These are phyloP conservation scores for Umbellularia californica DNA, from an alignment of 164 flowering plant genomes.

Conservation along the genomic window DNA sequence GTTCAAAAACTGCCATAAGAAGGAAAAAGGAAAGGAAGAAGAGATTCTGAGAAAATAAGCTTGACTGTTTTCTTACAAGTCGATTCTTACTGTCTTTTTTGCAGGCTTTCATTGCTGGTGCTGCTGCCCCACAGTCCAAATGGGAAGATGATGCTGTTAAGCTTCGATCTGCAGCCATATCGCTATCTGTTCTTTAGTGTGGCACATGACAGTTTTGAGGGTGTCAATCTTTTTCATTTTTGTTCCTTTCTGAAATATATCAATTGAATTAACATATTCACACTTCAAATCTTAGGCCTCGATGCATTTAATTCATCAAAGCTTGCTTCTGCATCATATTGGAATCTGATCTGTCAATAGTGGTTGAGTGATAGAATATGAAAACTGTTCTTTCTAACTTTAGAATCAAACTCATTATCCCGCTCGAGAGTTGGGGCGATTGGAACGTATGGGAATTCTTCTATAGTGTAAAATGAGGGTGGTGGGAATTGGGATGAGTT, in stretches of 20 bases:
- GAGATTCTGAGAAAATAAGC: not conserved
- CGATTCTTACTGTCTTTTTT: not conserved
- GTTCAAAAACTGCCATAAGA: not conserved
- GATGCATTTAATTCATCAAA: not conserved
- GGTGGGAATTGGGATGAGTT: too few species aligned
- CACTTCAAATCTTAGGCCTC: not conserved
- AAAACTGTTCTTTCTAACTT: too few species aligned
- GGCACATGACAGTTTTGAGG: not conserved
- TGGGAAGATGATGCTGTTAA: slow-evolving; percentile 83
- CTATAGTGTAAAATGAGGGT: too few species aligned
- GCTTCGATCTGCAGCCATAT: slow-evolving; percentile 94
- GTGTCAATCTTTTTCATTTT: not conserved
- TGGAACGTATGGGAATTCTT: too few species aligned
- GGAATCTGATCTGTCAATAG: too few species aligned
- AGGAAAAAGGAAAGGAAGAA: not conserved
- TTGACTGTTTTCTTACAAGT: not conserved
- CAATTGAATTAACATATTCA: not conserved
- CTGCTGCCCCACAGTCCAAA: slow-evolving; percentile 68
- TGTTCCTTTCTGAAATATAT: not conserved
- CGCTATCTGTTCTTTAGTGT: slow-evolving; percentile 54
- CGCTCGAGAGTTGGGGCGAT: too few species aligned
- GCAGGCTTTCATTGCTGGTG: slow-evolving; percentile 80
- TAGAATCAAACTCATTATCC: too few species aligned
- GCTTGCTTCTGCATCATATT: not conserved
- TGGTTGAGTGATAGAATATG: too few species aligned